Evolutionary conservation across 768 basidiomycete species (phyloP).

Genomic region (Panaeolus papilionaceus): DNA sequence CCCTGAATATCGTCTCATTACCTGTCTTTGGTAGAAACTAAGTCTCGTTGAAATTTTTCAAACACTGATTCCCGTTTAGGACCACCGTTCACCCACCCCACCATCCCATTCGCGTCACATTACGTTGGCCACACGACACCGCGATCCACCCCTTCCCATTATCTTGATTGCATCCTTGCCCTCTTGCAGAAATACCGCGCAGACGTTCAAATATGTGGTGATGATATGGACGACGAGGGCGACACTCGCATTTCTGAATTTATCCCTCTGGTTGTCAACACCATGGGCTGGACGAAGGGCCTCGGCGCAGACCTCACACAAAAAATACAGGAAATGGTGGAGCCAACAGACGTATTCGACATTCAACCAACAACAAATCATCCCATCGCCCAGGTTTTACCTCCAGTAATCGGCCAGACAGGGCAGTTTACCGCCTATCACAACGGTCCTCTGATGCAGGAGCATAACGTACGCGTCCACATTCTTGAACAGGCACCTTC

Average conservation of each 20-base stretch:
- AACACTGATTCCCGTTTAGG: slow-evolving; percentile 48
- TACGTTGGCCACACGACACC: slow-evolving; percentile 85
- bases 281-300: slow-evolving; percentile 97
- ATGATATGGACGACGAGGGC: slow-evolving; percentile 31
- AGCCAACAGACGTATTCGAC: slow-evolving; percentile 66
- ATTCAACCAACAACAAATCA: slow-evolving; percentile 41
- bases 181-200: slow-evolving; percentile 71
- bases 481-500: slow-evolving; percentile 52
- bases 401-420: slow-evolving; percentile 7
- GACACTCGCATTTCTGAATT: slow-evolving; percentile 53
- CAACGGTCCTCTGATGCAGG: slow-evolving; percentile 17
- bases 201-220: slow-evolving; percentile 63
- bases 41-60: slow-evolving; percentile 1
- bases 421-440: slow-evolving; percentile 22
- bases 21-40: slow-evolving; percentile 69
- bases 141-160: slow-evolving; percentile 75
- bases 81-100: slow-evolving; percentile 87
- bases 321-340: slow-evolving; percentile 70
- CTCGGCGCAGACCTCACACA: slow-evolving; percentile 81
- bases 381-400: slow-evolving; percentile 17
- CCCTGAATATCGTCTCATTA: slow-evolving; percentile 71
- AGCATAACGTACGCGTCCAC: slow-evolving; percentile 38
- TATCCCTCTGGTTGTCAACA: slow-evolving; percentile 91
- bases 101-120: slow-evolving; percentile 74
- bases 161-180: slow-evolving; percentile 71